Evolutionary conservation across 2,329 filamentous ascomycete species (phyloP), one percentile per base, ranked within the genome.

Genomic region (Pestalotiopsis fici): DNA sequence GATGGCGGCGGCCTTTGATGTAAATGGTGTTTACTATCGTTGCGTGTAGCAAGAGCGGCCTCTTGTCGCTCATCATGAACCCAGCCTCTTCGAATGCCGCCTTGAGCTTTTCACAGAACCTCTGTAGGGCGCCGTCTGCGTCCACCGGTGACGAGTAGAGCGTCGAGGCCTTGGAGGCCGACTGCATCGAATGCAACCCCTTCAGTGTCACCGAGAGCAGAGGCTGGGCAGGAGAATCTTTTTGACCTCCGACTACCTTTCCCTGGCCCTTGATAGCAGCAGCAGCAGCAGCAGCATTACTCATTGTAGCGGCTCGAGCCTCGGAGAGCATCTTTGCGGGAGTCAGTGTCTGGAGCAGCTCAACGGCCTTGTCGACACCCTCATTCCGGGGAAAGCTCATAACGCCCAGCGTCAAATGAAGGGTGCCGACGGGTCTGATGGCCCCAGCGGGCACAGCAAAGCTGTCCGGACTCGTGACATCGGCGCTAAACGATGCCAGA

Each of bases 11-110:
- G 64, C 74, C 78, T 74, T 85, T 87, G 56, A 89, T 89, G 76
- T 97, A 97, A 15, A 94, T 88, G 0, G 94, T 97, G 78, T 98
- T 97, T 63, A 96, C 80, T 3, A 98, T 82, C 0, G 95, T 98
- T 21, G 93, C 94, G 76, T 98, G 95, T 64, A 98, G 80, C 23
- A 93, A 85, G 69, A 98, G 78, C 6, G 88, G 86, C 65, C 93
- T 82, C 13, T 82, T 79, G 28, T 93, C 90, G 1, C 83, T 80
- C 0, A 83, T 75, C 74, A 94, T 80, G 11, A 92, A 78, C 1
- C 84, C 88, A 0, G 81, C 81, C 1, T 86, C 81, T 21, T 79
- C 80, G 72, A 95, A 94, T 1, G 72, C 70, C 0, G 79, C 74
- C 68, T 85, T 81, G 15, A 94, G 74, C n/a, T 75, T 76, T 70